Conservation (phyloP, 2,329 filamentous ascomycete species). For the Pseudogymnoascus sp. region DNA sequence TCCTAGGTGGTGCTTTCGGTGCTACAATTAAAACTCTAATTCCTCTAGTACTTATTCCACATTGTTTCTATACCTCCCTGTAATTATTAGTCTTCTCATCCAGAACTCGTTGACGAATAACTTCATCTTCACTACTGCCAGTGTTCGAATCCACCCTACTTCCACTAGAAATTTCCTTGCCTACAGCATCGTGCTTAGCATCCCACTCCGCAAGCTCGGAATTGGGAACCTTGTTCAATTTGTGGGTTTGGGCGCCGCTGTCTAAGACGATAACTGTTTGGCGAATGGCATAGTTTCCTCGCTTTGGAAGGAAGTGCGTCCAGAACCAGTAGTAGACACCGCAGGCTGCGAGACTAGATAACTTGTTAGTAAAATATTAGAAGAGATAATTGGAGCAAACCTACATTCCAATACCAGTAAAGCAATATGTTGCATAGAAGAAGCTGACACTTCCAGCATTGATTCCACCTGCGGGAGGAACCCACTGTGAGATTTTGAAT, state of each 20-base stretch:
- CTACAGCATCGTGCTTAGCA: constrained; percentile 43
- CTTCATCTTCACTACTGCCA: neutral
- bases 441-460: constrained; percentile 62
- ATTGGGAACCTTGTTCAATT: constrained; percentile 47
- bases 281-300: constrained; percentile 46
- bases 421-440: constrained; percentile 65
- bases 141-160: neutral
- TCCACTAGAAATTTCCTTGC: constrained; percentile 5
- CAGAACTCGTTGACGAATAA: constrained; percentile 1
- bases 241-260: constrained; percentile 38
- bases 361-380: neutral
- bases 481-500: constrained; percentile 40
- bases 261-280: constrained; percentile 47
- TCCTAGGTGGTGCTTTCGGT: neutral
- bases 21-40: too few species aligned
- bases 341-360: constrained; percentile 42
- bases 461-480: constrained; percentile 53
- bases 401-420: constrained; percentile 57
- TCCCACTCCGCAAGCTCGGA: constrained; percentile 50
- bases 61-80: neutral
- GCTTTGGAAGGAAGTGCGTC: constrained; percentile 49
- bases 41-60: neutral
- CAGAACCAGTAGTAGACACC: constrained; percentile 52
- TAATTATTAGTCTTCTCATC: neutral
- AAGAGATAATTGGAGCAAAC: constrained; percentile 27